Base-by-base conservation (phyloP, 345 rosid species). In the Litchi chinensis region DNA sequence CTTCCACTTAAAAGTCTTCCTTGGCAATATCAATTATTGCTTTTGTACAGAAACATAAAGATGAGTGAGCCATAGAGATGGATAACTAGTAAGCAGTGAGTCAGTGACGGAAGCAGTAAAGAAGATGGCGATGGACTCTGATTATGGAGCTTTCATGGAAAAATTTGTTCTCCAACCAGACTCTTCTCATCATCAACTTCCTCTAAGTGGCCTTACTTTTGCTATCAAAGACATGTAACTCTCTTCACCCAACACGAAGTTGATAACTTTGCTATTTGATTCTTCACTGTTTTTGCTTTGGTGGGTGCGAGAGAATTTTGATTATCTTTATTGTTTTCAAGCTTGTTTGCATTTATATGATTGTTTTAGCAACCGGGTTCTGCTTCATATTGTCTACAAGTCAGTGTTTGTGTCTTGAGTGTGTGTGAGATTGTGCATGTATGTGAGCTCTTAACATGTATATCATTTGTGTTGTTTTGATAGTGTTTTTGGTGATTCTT, bases 161-260 rank as follows among this genome's bases (percentile, higher is more conserved):
- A 95, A 92, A 79, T 81, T 89, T 37, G 78, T 82, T 77, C 84
- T 93, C 65, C 77, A 83, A 52, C 87, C 93, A 67, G 69, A 59
- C 72, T 70, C 92, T 68, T 81, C 94, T 46, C 74, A 89, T 65
- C 83, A 86, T 60, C 74, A 70, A 50, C 90, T 84, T 69, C 90
- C 98, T 41, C 82, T 93, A 48, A 82, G 71, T 50, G 93, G 86
- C 79, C 91, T 93, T 75, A 85, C 92, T 59, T 95, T 93, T 84
- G 93, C 98, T 41, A 83, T 93, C n/a, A 93, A 95, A 85, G 99
- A 95, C 83, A 91, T 95, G 99, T 93, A 72, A 67, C 90, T 76
- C 57, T 50, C 70, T 22, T 44, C 48, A 8, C n/a, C 65, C 70
- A 28, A 41, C 56, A 71, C 21, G 7, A 39, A 68, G 2, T 66